phyloP scores from a whole-genome alignment of 192 early-diverging fungal genomes.

The Tieghemiomyces parasiticus region DNA sequence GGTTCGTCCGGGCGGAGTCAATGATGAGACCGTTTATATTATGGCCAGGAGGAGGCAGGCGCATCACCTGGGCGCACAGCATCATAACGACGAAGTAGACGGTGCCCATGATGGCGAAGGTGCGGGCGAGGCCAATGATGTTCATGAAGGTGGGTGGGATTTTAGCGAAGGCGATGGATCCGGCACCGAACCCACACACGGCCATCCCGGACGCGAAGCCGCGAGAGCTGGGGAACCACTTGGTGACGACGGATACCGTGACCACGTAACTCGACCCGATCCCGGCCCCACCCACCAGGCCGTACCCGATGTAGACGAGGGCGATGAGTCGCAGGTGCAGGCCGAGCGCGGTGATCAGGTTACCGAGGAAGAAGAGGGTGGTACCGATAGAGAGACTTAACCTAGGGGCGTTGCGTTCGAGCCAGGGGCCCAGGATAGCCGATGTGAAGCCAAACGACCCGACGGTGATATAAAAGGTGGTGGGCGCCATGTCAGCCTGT shows the following conservation, averaged over 20 bases:
- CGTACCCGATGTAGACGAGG: slow-evolving; percentile 57
- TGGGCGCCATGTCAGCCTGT: slow-evolving; percentile 31
- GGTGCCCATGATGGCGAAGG: slow-evolving; percentile 45
- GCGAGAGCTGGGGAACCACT: slow-evolving; percentile 65
- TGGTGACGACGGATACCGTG: slow-evolving; percentile 56
- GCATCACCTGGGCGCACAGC: slow-evolving; percentile 39
- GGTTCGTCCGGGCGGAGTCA: slow-evolving; percentile 18
- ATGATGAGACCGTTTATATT: slow-evolving; percentile 38
- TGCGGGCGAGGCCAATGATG: slow-evolving; percentile 36
- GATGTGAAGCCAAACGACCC: slow-evolving; percentile 57
- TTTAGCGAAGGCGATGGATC: slow-evolving; percentile 50
- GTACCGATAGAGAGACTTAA: slow-evolving; percentile 45
- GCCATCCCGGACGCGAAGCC: slow-evolving; percentile 62
- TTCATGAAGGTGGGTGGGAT: slow-evolving; percentile 36
- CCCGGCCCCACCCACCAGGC: slow-evolving; percentile 51
- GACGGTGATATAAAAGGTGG: slow-evolving; percentile 64
- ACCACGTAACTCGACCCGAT: slow-evolving; percentile 60
- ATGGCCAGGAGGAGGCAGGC: slow-evolving; percentile 39
- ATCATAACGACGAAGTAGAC: slow-evolving; percentile 48
- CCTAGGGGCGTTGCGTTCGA: slow-evolving; percentile 60
- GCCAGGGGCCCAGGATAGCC: slow-evolving; percentile 62
- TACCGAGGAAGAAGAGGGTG: slow-evolving; percentile 46
- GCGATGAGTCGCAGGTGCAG: slow-evolving; percentile 36
- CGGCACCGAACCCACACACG: slow-evolving; percentile 63
- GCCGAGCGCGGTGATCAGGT: slow-evolving; percentile 47